phyloP scores from a whole-genome alignment of 805 yeast genomes.

The Lipomyces anomalus region DNA sequence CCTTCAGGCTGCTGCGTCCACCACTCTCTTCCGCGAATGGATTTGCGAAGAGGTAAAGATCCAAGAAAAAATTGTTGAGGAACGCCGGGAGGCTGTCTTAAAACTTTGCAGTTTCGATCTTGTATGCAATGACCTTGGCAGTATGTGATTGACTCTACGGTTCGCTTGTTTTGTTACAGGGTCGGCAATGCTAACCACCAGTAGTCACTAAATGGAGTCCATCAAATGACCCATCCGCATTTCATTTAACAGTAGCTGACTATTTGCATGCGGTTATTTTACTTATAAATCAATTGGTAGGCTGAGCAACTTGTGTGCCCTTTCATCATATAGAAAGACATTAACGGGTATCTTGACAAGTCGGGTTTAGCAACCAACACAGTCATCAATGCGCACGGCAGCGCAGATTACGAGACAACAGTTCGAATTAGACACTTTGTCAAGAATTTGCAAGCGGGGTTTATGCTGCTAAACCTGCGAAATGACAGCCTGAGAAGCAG shows the following conservation, averaged over 20 bases:
- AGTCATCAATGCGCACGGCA: slow-evolving; percentile 25
- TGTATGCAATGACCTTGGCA: slow-evolving; percentile 6
- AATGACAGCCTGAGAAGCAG: slow-evolving; percentile 32
- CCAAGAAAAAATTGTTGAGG: too few relatives aligned
- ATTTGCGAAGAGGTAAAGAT: too few relatives aligned
- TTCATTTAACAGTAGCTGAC: slow-evolving; percentile 28
- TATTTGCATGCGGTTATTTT: slow-evolving; percentile 29
- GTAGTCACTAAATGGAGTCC: slow-evolving; percentile 2
- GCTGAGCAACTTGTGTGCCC: neutral
- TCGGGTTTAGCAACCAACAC: slow-evolving; percentile 29
- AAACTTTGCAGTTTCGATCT: slow-evolving; percentile 1
- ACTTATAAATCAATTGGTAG: slow-evolving; percentile 27
- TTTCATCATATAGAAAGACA: neutral
- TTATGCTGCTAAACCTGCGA: slow-evolving; percentile 29
- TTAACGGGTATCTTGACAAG: neutral
- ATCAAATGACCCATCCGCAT: slow-evolving; percentile 4
- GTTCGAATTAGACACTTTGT: slow-evolving; percentile 21
- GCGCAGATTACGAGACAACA: slow-evolving; percentile 14
- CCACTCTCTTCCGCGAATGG: too few relatives aligned
- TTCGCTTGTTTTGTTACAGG: neutral
- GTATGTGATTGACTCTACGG: neutral
- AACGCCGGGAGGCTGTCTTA: too few relatives aligned
- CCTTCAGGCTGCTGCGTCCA: too few relatives aligned
- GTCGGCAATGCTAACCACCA: neutral
- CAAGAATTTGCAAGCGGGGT: slow-evolving; percentile 29